Evolutionary conservation across 169 alveolate species (phyloP).

Genomic region (Amoebophrya sp.): DNA sequence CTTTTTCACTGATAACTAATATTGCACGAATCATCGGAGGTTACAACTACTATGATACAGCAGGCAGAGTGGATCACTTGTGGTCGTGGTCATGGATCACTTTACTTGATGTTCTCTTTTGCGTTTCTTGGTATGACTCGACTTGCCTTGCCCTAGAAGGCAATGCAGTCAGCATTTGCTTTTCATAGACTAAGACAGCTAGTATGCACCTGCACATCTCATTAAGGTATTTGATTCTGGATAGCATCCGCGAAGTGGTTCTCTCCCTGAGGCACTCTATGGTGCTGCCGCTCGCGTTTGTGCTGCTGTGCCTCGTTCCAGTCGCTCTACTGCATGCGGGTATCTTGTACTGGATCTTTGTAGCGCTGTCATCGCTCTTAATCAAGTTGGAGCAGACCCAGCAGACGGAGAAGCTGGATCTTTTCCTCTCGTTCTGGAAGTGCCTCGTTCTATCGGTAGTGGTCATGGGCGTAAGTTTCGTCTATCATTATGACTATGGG

Average conservation of each 20-base stretch:
- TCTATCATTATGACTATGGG: too few species aligned
- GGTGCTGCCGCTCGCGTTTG: background rate
- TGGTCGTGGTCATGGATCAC: too few species aligned
- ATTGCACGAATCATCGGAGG: too few species aligned
- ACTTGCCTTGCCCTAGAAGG: too few species aligned
- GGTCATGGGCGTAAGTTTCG: background rate
- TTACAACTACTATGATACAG: too few species aligned
- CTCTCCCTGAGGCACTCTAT: background rate
- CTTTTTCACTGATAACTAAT: too few species aligned
- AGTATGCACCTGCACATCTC: too few species aligned
- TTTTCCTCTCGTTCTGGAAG: background rate
- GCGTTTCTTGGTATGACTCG: too few species aligned
- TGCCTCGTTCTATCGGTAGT: background rate
- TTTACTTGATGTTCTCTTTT: too few species aligned
- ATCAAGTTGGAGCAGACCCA: background rate
- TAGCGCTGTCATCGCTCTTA: background rate
- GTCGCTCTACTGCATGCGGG: background rate
- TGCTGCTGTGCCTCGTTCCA: background rate
- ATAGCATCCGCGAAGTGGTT: background rate
- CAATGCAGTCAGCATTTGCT: too few species aligned
- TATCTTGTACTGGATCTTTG: background rate
- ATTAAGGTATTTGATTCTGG: background rate
- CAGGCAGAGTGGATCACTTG: too few species aligned
- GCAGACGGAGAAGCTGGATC: background rate
- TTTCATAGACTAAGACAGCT: too few species aligned